These are phyloP conservation scores for Penicillium cosmopolitanum DNA, from an alignment of 495 filamentous ascomycete species.

Conservation along the genomic window DNA sequence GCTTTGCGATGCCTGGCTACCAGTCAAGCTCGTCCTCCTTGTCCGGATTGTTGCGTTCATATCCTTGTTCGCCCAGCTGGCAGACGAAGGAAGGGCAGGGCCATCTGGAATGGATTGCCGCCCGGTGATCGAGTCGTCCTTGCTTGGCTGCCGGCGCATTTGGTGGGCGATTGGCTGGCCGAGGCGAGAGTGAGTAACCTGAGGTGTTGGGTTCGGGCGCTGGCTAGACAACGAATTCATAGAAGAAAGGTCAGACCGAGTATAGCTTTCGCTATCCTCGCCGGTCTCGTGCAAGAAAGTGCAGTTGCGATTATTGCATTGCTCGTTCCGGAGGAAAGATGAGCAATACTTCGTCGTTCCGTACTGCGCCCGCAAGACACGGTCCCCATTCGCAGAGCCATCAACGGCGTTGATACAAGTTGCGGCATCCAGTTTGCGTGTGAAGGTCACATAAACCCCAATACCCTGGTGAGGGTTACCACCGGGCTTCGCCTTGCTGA, in stretches of 20 bases:
- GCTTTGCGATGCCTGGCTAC: slow-evolving; percentile 78
- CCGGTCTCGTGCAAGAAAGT: slow-evolving; percentile 98
- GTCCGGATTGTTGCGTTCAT: slow-evolving; percentile 67
- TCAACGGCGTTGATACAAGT: slow-evolving; percentile 91
- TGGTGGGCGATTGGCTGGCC: slow-evolving; percentile 63
- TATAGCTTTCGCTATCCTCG: slow-evolving; percentile 96
- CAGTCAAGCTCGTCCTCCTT: slow-evolving; percentile 73
- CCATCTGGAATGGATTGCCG: slow-evolving; percentile 64
- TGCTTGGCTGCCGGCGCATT: slow-evolving; percentile 74
- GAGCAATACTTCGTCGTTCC: slow-evolving; percentile 99
- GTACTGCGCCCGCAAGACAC: slow-evolving; percentile 86
- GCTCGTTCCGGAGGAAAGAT: slow-evolving; percentile 90
- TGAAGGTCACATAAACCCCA: slow-evolving; percentile 96
- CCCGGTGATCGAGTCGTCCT: slow-evolving; percentile 68
- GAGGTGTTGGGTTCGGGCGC: slow-evolving; percentile 47
- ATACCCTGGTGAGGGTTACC: slow-evolving; percentile 77
- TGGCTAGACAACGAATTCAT: slow-evolving; percentile 88
- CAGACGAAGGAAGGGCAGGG: slow-evolving; percentile 86
- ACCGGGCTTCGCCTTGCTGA: slow-evolving; percentile 87
- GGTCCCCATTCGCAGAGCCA: slow-evolving; percentile 86
- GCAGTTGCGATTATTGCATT: slow-evolving; percentile 90
- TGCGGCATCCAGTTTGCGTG: slow-evolving; percentile 82
- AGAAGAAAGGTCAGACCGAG: slow-evolving; percentile 92
- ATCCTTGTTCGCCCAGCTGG: slow-evolving; percentile 88
- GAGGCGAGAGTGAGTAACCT: slow-evolving; percentile 32